Evolutionary conservation across 331 rosid genomes (phyloP), one percentile per base, ranked within the genome.

Genomic region (Rhamnella rubrinervis): DNA sequence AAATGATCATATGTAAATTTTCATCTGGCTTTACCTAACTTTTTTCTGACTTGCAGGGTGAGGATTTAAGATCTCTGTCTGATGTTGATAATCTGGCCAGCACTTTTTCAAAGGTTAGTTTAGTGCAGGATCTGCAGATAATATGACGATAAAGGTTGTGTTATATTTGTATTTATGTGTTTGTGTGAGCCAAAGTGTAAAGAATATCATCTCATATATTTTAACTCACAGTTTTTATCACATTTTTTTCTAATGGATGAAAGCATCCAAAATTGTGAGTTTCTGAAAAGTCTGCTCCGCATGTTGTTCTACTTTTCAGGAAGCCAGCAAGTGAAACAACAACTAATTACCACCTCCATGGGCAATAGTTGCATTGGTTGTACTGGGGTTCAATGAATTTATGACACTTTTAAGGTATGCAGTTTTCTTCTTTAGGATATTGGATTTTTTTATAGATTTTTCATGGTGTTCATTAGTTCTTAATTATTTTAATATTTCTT

Each of bases 281-380:
- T 31, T 31, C 35, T 31, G 35, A 31, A 31, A 44, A 44, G 35
- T 49, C 0, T 49, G 53, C 14, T 49, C 15, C 53, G 14, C n/a
- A 17, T 2, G 17, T 20, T 53, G 10, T 53, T 53, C 58, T 18
- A 60, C 75, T 70, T 63, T 79, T 77, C 93, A 95, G 99, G 96
- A 95, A 86, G 97, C 99, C 66, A 83, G 78, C 90, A 95, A 78
- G 88, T 92, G 97, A 40, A 87, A 49, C 72, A 95, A 89, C 96
- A 91, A 89, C 88, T 95, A 96, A 96, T 74, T 95, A 71, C 99
- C 99, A 67, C 99, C 99, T 63, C 97, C 99, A 50, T 95, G 99
- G 99, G 97, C 99, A 53, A 95, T 95, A 63, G 78, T 66, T 80
- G 97, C 96, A 47, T 58, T 95, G 83, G 41, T 89, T 74, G 6